A percentile compares a stretch with the other conserved stretches of the same genome.
phyloP scores from a whole-genome alignment of 148 eudicot genomes.

The Chenopodium album region DNA sequence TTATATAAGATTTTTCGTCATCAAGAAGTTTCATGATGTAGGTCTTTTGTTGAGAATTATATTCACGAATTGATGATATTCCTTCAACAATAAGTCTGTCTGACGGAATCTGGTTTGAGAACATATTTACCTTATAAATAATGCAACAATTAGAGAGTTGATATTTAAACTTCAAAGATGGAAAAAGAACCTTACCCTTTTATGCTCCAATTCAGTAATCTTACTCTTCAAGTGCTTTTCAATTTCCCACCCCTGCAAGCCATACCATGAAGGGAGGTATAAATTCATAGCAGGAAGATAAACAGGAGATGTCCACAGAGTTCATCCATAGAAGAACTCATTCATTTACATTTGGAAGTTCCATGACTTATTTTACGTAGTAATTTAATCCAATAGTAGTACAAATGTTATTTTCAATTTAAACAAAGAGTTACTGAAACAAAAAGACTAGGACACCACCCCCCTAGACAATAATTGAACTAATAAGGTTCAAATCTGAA shows the following conservation, averaged over 20 bases:
- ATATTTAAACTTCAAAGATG: slow-evolving; percentile 4
- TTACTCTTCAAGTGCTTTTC: slow-evolving; percentile 76
- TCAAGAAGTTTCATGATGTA: slow-evolving; percentile 52
- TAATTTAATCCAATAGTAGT: neutral
- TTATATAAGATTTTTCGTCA: slow-evolving; percentile 56
- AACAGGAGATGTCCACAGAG: neutral
- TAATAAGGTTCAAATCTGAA: neutral
- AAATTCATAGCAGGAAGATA: neutral
- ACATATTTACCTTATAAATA: slow-evolving; percentile 24
- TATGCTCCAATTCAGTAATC: slow-evolving; percentile 53
- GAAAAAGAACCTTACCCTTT: slow-evolving; percentile 48
- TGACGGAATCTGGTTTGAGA: slow-evolving; percentile 47
- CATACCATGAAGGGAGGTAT: slow-evolving; percentile 13
- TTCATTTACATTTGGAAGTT: neutral
- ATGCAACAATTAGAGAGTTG: neutral
- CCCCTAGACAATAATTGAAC: neutral
- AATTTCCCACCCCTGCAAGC: slow-evolving; percentile 71
- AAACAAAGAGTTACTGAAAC: neutral
- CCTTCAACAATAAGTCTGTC: slow-evolving; percentile 47
- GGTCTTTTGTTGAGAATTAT: slow-evolving; percentile 54
- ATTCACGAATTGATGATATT: slow-evolving; percentile 53
- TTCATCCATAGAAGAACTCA: neutral
- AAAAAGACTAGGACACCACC: neutral
- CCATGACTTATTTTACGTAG: neutral
- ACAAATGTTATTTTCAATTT: neutral